These are phyloP conservation scores for Eurotiales sp. DNA, from an alignment of 2,329 filamentous ascomycete genomes.

Conservation along the genomic window DNA sequence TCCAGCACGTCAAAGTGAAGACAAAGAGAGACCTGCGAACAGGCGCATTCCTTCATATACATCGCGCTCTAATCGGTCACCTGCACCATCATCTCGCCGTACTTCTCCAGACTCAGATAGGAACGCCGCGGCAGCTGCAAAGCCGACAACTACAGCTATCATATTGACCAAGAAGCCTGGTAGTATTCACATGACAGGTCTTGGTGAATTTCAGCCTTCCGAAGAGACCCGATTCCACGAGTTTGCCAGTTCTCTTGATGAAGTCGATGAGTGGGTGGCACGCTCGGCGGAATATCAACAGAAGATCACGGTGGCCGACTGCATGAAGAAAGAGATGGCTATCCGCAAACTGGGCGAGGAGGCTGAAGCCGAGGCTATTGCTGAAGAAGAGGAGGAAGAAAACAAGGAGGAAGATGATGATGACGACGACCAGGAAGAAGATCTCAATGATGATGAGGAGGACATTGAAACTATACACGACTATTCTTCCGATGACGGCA, in stretches of 20 bases:
- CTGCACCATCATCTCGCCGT: constrained; percentile 35
- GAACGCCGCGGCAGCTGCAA: constrained; percentile 6
- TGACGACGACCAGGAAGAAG: constrained; percentile 56
- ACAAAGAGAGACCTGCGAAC: constrained; percentile 24
- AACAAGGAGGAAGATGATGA: constrained; percentile 57
- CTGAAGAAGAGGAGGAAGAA: constrained; percentile 63
- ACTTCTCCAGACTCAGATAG: constrained; percentile 20
- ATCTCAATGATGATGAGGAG: constrained; percentile 53
- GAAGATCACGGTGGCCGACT: constrained; percentile 85
- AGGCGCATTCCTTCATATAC: constrained; percentile 22
- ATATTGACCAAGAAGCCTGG: constrained; percentile 17
- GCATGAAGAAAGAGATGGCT: constrained; percentile 80
- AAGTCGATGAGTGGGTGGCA: constrained; percentile 89
- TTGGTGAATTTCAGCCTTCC: constrained; percentile 39
- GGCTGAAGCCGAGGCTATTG: constrained; percentile 82
- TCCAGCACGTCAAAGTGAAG: constrained; percentile 33
- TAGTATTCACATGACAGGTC: constrained; percentile 32
- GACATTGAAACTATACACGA: constrained; percentile 58
- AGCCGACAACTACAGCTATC: constrained; percentile 16
- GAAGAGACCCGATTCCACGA: constrained; percentile 68
- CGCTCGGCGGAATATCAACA: constrained; percentile 60
- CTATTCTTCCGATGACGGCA: constrained; percentile 57
- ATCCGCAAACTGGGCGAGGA: constrained; percentile 84
- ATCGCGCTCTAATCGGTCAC: constrained; percentile 36
- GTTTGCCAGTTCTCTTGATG: constrained; percentile 76